Evolutionary conservation across 2,329 filamentous ascomycete species (phyloP), one percentile per base, ranked within the genome.

Genomic region (Exophiala sp.): DNA sequence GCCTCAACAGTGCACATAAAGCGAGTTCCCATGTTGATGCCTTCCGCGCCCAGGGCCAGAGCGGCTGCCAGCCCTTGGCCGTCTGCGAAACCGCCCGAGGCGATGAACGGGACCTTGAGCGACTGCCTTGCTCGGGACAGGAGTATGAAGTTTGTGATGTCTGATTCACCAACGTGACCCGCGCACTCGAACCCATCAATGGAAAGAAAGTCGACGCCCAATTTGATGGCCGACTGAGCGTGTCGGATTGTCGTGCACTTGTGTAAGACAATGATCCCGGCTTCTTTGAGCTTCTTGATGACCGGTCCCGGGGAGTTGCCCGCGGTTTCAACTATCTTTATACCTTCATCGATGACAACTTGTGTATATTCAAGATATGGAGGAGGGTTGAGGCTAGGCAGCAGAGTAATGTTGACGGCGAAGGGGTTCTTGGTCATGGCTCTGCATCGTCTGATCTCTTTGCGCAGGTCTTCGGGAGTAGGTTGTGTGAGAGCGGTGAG

Each of bases 151-250:
- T 75, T 76, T 30, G 74, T 76, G 46, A 75, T 75, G 52, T 78
- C 74, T 52, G 69, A 68, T 61, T 78, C 75, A 49, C 75, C 75
- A 13, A 76, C 74, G 53, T 78, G 75, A 13, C 82, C 93, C 37
- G 89, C 93, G 72, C 93, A 98, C 70, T 98, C 93, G 66, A 98
- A 97, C 37, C 93, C 93, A 66, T 98, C 93, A 62, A 98, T 97
- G 59, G 85, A 90, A 50, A 98, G 73, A 71, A 98, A 97, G 70
- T 98, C 93, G 3, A 96, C 93, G 57, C 93, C 93, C 32, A 97
- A 82, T 71, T 95, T 95, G 52, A 95, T 79, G 42, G 93, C 93
- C 58, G 85, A 89, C 68, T 88, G 81, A 16, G 93, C 93, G 67
- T 98, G 93, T 48, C 89, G 77, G 71, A 98, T 95, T 3, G 88